Base-by-base conservation (phyloP, 257 asterid species). In the Striga asiatica region DNA sequence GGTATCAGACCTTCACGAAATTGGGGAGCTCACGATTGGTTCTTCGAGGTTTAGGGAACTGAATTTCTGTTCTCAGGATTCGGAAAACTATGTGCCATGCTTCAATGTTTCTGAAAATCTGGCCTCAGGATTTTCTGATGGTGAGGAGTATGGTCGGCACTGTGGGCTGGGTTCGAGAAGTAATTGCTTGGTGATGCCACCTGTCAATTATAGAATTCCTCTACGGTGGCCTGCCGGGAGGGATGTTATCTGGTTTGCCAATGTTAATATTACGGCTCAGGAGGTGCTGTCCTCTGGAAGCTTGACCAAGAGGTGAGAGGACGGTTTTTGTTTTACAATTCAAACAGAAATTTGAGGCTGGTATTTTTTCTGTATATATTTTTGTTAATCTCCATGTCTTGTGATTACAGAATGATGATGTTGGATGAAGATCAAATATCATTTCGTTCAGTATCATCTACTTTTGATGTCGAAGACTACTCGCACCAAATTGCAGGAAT, bases 401-500 rank as follows among this genome's bases (percentile, higher is more conserved):
- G 56, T 54, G 12, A 60, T 37, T 58, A 37, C 78, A 89, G 97
- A 85, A 82, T 88, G 99, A 92, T 92, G 99, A 82, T 88, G 99
- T 75, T 88, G 58, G 99, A 92, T 24, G 99, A 88, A 71, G 99
- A 92, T 61, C 97, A 92, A 76, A 85, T 92, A 65, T 88, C 99
- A 8, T 92, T 92, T 27, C 97, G 86, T 31, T 85, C 95, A 12
- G 97, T 78, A 54, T 84, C 94, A 7, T 80, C 89, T 2, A 87
- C 79, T 47, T 88, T 88, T 66, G 99, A 88, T 74, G 94, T 92
- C 51, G 97, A 92, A 75, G 99, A 92, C 68, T 92, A 92, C 69
- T 79, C 99, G 0, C 99, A 84, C 71, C 99, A 92, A 79, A 88
- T 92, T 69, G 97, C 99, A 2, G 97, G 85, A 72, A 92, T 92